A percentile compares a stretch with the other conserved stretches of the same genome.
These are phyloP conservation scores for Diaporthe aspalathi DNA, from an alignment of 2,329 filamentous ascomycete genomes.

Conservation along the genomic window DNA sequence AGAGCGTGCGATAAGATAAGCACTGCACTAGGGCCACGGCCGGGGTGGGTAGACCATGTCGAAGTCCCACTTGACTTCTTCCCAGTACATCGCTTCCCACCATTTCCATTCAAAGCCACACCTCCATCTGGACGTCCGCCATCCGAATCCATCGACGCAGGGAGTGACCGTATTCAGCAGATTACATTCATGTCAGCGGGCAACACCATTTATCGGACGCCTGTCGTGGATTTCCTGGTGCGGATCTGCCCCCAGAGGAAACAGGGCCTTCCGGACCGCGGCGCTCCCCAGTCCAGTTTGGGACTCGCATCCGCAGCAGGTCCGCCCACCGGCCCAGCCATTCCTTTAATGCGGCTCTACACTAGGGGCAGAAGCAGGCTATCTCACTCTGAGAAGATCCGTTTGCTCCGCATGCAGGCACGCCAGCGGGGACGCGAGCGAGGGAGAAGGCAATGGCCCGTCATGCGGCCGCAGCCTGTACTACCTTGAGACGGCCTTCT, in stretches of 20 bases:
- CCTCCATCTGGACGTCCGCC: neutral
- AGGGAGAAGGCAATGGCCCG: conserved; percentile 25
- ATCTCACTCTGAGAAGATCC: neutral
- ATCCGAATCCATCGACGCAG: neutral
- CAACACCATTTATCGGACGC: neutral
- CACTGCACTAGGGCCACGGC: conserved; percentile 3
- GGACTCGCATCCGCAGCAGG: conserved; percentile 5
- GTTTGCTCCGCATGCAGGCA: conserved; percentile 25
- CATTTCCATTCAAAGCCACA: neutral
- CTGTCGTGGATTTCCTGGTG: neutral
- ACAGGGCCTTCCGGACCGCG: neutral
- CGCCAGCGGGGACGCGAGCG: conserved; percentile 24
- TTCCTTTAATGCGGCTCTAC: conserved; percentile 38
- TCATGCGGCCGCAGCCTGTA: conserved; percentile 30
- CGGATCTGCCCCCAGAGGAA: neutral
- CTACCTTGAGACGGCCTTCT: conserved; percentile 31
- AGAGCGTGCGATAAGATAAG: conserved; percentile 37
- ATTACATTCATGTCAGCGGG: neutral
- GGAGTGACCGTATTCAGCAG: no score
- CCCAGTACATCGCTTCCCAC: neutral
- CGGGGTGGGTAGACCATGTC: neutral
- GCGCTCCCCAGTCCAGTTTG: conserved; percentile 2
- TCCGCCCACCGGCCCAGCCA: conserved; percentile 31
- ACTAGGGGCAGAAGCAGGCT: conserved; percentile 5
- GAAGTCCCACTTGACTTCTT: neutral